Base-by-base conservation (phyloP, 163 green algal species). In the Chlamydomonas reinhardtii region DNA sequence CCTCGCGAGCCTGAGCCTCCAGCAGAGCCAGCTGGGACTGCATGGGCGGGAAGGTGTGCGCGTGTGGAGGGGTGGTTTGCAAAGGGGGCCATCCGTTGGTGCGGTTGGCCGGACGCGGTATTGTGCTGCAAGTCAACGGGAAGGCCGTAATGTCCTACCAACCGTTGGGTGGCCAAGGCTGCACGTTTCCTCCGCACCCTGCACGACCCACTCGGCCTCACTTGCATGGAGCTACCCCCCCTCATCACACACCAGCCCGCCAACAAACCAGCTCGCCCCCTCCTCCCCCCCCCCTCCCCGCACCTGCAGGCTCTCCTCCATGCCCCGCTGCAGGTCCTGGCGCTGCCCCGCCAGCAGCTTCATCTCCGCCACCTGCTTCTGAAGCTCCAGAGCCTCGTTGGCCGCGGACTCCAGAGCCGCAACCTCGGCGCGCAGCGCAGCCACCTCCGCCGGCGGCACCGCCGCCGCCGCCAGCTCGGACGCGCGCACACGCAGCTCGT, bases 281-380 rank as follows among this genome's bases (percentile, higher is more conserved):
- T 5, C 39, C 5, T 14, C 48, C 48, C 48, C 11, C 48, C 3
- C 68, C 16, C 6, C 32, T 1, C 68, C 14, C 20, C 72, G 1
- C 35, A 87, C 81, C 81, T 80, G 74, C 35, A 87, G 81, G 59
- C 34, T 56, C 56, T 74, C 43, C 70, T 87, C 79, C 69, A 85
- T 77, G 48, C 62, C 54, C 32, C 25, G 48, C 66, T 85, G 79
- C 66, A 85, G 66, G 69, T 72, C 79, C 79, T 85, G 79, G 31
- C 79, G 79, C 79, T 85, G 79, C 4, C 29, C 35, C 3, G 79
- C 79, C 79, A 85, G 79, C 69, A 85, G 52, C 43, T 70, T 54
- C 79, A 85, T 85, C 68, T 85, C 79, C 69, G 52, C 79, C 48
- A 61, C 79, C 79, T 85, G 79, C 48, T 61, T 61, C 69, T 85